Evolutionary conservation across 148 eudicot species (phyloP).

Genomic region (Beta vulgaris): DNA sequence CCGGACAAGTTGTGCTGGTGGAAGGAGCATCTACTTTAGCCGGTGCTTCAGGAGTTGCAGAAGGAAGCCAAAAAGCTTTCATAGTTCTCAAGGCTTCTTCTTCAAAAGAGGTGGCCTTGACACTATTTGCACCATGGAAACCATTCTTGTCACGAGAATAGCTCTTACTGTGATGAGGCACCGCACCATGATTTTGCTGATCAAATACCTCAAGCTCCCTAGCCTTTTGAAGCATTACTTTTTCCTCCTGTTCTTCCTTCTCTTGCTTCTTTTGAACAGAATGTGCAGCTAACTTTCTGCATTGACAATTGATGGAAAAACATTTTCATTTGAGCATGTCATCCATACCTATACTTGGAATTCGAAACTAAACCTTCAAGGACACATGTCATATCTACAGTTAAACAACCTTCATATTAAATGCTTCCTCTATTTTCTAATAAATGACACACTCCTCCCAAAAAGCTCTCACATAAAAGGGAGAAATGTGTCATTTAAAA

Average conservation of each 20-base stretch:
- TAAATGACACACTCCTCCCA: too few relatives aligned
- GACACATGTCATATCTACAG: too few relatives aligned
- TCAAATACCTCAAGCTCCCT: slow-evolving; percentile 87
- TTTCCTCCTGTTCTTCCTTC: slow-evolving; percentile 81
- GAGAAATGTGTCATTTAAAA: too few relatives aligned
- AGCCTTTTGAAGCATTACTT: slow-evolving; percentile 67
- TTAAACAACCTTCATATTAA: too few relatives aligned
- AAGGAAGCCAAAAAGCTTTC: slow-evolving; percentile 99
- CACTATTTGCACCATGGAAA: slow-evolving; percentile 97
- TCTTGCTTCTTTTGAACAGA: slow-evolving; percentile 73
- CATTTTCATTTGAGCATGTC: not conserved
- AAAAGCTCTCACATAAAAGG: too few relatives aligned
- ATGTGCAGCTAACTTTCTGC: slow-evolving; percentile 80
- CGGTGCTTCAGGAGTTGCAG: slow-evolving; percentile 90
- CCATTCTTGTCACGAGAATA: slow-evolving; percentile 65
- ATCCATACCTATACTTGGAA: too few relatives aligned
- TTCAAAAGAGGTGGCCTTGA: slow-evolving; percentile 82
- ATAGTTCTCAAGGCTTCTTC: slow-evolving; percentile 90
- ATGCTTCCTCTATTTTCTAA: too few relatives aligned
- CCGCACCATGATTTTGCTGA: slow-evolving; percentile 93
- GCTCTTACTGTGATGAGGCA: slow-evolving; percentile 82
- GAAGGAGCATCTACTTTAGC: slow-evolving; percentile 73
- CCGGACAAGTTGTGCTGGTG: slow-evolving; percentile 70
- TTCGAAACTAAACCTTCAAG: too few relatives aligned
- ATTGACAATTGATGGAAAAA: not conserved